phyloP scores from a whole-genome alignment of 208 protist genomes.

The Leishmania martiniquensis region DNA sequence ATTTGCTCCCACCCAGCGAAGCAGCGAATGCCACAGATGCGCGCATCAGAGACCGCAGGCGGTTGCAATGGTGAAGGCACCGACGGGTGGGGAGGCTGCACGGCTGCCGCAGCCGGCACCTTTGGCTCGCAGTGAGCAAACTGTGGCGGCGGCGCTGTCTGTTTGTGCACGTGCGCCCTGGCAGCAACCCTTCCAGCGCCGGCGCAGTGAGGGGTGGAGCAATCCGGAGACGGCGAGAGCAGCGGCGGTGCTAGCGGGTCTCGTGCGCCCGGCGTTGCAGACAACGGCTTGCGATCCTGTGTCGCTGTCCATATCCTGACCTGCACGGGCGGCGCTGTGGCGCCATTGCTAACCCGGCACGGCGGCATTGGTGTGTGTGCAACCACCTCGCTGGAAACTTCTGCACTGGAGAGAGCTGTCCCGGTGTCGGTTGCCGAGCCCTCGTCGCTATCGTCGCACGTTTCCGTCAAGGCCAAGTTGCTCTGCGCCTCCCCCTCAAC shows the following conservation, averaged over 20 bases:
- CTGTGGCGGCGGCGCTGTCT: not conserved
- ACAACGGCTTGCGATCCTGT: not conserved
- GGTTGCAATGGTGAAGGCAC: not conserved
- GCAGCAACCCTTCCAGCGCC: not conserved
- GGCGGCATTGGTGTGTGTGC: not conserved
- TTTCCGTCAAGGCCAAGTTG: not conserved
- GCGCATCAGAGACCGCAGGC: not conserved
- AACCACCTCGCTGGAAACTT: not conserved
- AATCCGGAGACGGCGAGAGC: not conserved
- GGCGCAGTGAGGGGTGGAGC: not conserved
- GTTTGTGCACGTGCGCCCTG: not conserved
- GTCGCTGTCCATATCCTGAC: not conserved
- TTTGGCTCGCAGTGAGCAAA: not conserved
- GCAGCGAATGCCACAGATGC: conserved; percentile 42
- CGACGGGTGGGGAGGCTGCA: not conserved
- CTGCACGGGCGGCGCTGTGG: not conserved
- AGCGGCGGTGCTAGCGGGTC: not conserved
- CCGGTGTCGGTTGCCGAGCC: not conserved
- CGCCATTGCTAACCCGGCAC: not conserved
- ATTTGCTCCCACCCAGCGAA: conserved; percentile 64
- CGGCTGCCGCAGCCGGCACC: not conserved
- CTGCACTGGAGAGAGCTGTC: not conserved
- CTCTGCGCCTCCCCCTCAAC: not conserved
- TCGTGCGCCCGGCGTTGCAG: not conserved
- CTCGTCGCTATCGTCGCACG: not conserved